Conservation (phyloP, 352 stramenopile species). For the Globisporangium middletonii region DNA sequence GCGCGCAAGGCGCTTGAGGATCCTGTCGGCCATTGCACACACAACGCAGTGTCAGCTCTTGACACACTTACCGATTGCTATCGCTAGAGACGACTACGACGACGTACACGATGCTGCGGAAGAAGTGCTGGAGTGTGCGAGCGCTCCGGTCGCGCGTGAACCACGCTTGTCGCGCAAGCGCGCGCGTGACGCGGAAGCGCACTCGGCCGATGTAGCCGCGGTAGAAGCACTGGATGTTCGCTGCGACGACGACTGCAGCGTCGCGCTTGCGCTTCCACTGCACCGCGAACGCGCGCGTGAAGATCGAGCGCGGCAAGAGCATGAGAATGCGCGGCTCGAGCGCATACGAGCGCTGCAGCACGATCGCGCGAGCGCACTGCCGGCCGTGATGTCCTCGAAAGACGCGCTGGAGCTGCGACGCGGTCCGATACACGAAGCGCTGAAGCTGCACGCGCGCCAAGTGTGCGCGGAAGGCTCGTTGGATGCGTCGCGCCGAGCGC, state of each 20-base stretch:
- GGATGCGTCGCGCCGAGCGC: constrained; percentile 30
- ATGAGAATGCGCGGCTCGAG: constrained; percentile 41
- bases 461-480: constrained; percentile 47
- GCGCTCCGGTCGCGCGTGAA: constrained; percentile 36
- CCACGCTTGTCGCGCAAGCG: constrained; percentile 20
- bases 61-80: not conserved
- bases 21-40: constrained; percentile 8
- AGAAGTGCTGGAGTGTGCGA: constrained; percentile 63
- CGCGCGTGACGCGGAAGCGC: constrained; percentile 22
- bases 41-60: not conserved
- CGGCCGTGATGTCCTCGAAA: constrained; percentile 48
- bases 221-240: constrained; percentile 30
- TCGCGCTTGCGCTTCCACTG: constrained; percentile 59
- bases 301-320: constrained; percentile 40
- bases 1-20: constrained; percentile 39
- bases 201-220: constrained; percentile 49
- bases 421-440: constrained; percentile 27
- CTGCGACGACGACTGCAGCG: constrained; percentile 30
- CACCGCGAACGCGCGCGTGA: constrained; percentile 40
- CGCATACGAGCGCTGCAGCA: constrained; percentile 40
- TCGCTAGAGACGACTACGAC: not conserved
- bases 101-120: constrained; percentile 67
- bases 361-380: constrained; percentile 17
- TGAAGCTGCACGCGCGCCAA: constrained; percentile 35
- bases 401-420: constrained; percentile 43